Evolutionary conservation across 495 filamentous ascomycete genomes (phyloP), one percentile per base, ranked within the genome.

Genomic region (Neurospora sp.): DNA sequence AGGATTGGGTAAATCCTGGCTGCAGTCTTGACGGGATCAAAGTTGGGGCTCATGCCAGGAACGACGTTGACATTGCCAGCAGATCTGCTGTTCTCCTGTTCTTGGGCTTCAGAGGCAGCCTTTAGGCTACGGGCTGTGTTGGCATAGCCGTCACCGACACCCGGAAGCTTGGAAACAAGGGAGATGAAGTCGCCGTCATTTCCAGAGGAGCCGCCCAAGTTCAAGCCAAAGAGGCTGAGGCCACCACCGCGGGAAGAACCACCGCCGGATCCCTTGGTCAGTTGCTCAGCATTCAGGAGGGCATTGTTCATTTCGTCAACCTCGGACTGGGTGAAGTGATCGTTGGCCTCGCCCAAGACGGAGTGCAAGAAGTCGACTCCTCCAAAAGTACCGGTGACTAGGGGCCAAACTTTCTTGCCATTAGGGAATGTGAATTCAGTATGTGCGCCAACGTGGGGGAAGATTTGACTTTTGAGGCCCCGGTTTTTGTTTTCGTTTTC

Each of bases 341-440:
- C 96, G 22, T 89, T 96, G 31, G 94, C 95, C 79, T 99, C 96
- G 42, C 96, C 96, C 9, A 98, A 85, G n/a, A 99, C 94, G 1
- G 93, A 97, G 81, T 99, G 96, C 78, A 98, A 86, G 81, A 99
- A 99, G 76, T 98, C 96, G 31, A 98, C 95, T 75, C 90, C 94
- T 20, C 96, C 96, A 82, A 99, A 96, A 3, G 86, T 87, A 10
- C 83, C 94, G 12, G 96, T 98, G 12, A 97, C 91, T 6, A 98
- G 84, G 18, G 96, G 96, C 75, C 89, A 98, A 48, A 94, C 88
- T n/a, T 83, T 86, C 69, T 91, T 90, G 20, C 93, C 93, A 71
- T 35, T 35, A 35, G 31, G 31, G 22, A 96, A 74, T 75, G 89
- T 90, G 73, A 96, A 89, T 82, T 93, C 84, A 0, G 93, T 93